A percentile compares a stretch with the other conserved stretches of the same genome.
Evolutionary conservation across 148 eudicot genomes (phyloP).

Genomic region (Amaranthus cruentus): DNA sequence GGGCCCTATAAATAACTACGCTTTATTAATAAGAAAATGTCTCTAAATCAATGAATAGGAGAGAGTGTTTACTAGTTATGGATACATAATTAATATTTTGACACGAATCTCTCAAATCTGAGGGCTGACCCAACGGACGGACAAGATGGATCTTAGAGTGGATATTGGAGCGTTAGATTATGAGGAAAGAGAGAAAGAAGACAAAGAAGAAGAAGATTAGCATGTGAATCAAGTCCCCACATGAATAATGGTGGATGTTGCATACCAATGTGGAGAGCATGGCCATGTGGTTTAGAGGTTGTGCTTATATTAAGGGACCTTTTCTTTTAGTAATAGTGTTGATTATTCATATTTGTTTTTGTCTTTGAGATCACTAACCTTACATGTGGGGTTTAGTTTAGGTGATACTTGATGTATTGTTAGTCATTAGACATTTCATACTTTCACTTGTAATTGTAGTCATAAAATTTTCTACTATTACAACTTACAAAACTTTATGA

Average conservation of each 20-base stretch:
- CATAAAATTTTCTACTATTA: not conserved
- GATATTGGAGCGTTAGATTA: constrained; percentile 42
- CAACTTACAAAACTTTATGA: not conserved
- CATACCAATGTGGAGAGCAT: constrained; percentile 29
- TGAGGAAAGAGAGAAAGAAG: constrained; percentile 4
- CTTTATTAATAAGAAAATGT: no score
- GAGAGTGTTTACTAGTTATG: no score
- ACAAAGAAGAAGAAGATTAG: constrained; percentile 1
- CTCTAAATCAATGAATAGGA: no score
- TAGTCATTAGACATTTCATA: constrained; percentile 29
- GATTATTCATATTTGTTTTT: constrained; percentile 19
- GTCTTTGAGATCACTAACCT: constrained; percentile 13
- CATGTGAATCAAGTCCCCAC: constrained; percentile 39
- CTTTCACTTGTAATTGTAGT: constrained; percentile 29
- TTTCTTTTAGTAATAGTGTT: constrained; percentile 18
- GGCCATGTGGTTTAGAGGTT: constrained; percentile 29
- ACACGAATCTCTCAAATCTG: no score
- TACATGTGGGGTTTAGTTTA: constrained; percentile 31
- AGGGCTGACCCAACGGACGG: constrained; percentile 23
- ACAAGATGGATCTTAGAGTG: constrained; percentile 20
- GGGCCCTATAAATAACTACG: no score
- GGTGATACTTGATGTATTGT: constrained; percentile 13
- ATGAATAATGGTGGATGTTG: constrained; percentile 30
- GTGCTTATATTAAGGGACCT: constrained; percentile 30
- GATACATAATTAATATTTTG: no score